Base-by-base conservation (phyloP, 805 yeast species). In the Hanseniaspora thailandica region DNA sequence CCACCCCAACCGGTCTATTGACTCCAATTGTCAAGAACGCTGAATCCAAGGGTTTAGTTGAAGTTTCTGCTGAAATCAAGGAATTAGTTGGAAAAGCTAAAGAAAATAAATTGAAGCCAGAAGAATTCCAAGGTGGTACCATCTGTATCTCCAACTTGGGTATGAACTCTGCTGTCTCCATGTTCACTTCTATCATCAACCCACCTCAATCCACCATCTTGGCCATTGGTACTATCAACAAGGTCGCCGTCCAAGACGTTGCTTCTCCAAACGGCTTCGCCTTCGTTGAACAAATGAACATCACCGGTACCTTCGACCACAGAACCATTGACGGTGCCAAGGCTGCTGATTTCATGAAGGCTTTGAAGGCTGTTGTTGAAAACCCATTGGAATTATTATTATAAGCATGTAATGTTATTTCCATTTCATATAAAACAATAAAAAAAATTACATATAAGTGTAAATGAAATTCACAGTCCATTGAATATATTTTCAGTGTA, bases 111-210 rank as follows among this genome's bases (percentile, higher is more conserved):
- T 81, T 93, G 69, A 66, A 72, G 60, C 99, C 99, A 58, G 95
- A 87, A 70, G 98, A 93, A 75, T 93, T 85, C 82, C 96, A 87
- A 78, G 99, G 99, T 64, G 99, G 99, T 67, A 89, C 98, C 62
- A 86, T 93, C 70, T 88, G 97, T 69, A 90, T 93, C 66, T 93
- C 97, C 60, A 93, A 93, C 83, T 76, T 93, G 77, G 99, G 99
- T 68, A 93, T 93, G 98, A 93, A 93, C 81, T 79, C 74, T 55
- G 97, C 98, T 54, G 97, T 90, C 45, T 76, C 81, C 59, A 65
- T 84, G 67, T 93, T 93, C 81, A 90, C 98, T 30, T 90, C 98
- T 35, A 93, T 93, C 71, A 82, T 93, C 70, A 93, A 93, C 79
- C 97, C 96, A 58, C 99, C 99, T 52, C 98, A 90, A 73, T 77